Evolutionary conservation across 257 asterid species (phyloP).

Genomic region (Ballota nigra): DNA sequence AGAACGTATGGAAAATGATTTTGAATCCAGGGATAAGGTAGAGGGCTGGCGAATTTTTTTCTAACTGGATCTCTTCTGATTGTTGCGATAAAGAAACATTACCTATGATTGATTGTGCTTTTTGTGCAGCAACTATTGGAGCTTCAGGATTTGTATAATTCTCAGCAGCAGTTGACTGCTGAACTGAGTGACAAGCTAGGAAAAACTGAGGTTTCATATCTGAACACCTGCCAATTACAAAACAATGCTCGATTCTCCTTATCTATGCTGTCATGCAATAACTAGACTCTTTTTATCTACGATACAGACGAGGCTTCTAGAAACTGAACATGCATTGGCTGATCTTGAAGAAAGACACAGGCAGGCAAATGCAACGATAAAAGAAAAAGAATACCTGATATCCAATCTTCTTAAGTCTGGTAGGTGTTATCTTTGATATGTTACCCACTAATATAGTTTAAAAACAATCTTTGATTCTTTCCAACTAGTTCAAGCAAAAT

Average conservation of each 20-base stretch:
- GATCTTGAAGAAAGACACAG: conserved; percentile 83
- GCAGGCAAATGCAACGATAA: conserved; percentile 75
- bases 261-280: conserved; percentile 22
- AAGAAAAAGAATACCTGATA: conserved; percentile 82
- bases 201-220: conserved; percentile 55
- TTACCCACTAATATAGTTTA: neutral
- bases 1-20: conserved; percentile 78
- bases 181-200: conserved; percentile 70
- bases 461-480: neutral
- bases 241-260: neutral
- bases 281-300: conserved; percentile 15
- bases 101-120: conserved; percentile 20
- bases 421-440: conserved; percentile 28
- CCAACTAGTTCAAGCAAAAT: neutral
- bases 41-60: neutral
- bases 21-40: conserved; percentile 85
- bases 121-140: conserved; percentile 62
- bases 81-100: neutral
- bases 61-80: neutral
- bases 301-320: conserved; percentile 72
- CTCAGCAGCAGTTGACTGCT: conserved; percentile 65
- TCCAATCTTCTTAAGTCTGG: conserved; percentile 83
- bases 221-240: neutral
- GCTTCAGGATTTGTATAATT: conserved; percentile 68
- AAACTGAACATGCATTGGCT: conserved; percentile 69